Evolutionary conservation across 2,329 filamentous ascomycete species (phyloP).

Genomic region (Thielaviopsis euricoi): DNA sequence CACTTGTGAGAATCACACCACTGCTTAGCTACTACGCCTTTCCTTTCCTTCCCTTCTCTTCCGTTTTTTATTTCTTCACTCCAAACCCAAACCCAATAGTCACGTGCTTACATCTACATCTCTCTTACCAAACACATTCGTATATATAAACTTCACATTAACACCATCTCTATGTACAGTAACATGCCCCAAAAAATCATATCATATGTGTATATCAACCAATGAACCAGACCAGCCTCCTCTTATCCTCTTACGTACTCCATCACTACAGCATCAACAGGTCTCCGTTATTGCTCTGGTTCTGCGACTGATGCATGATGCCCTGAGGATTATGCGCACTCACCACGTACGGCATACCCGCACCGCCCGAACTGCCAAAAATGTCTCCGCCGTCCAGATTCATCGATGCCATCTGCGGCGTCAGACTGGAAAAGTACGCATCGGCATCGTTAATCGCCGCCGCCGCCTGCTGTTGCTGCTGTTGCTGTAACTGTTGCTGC

Average conservation of each 20-base stretch:
- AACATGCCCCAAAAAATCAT: no score
- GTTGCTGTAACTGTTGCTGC: slow-evolving; percentile 21
- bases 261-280: slow-evolving; percentile 44
- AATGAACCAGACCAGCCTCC: neutral
- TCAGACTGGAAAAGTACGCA: slow-evolving; percentile 72
- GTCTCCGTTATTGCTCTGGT: slow-evolving; percentile 52
- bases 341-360: slow-evolving; percentile 46
- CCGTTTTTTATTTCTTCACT: no score
- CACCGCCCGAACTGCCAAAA: slow-evolving; percentile 42
- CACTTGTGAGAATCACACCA: no score
- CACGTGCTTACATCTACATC: no score
- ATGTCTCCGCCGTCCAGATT: slow-evolving; percentile 48
- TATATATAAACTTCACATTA: no score
- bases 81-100: no score
- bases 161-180: no score
- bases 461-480: slow-evolving; percentile 20
- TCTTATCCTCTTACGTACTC: neutral
- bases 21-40: no score
- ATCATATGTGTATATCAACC: neutral
- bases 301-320: slow-evolving; percentile 52
- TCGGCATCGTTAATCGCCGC: slow-evolving; percentile 73
- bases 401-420: slow-evolving; percentile 59
- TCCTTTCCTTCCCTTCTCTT: no score
- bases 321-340: slow-evolving; percentile 69
- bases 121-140: no score